Evolutionary conservation across 192 early-diverging fungal genomes (phyloP).

Genomic region (Jimgerdemannia lactiflua): DNA sequence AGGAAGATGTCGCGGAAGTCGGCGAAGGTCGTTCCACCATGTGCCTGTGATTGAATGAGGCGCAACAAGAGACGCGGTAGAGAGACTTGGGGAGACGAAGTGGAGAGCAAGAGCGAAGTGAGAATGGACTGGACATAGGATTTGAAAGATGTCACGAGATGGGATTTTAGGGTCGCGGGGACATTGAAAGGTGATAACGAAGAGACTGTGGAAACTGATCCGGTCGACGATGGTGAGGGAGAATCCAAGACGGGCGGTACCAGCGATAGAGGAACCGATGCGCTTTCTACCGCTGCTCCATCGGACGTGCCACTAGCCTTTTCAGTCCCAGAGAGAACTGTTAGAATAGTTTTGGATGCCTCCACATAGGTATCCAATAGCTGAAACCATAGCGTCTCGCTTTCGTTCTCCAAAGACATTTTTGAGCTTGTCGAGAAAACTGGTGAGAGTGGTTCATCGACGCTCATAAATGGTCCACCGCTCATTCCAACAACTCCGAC

Average conservation of each 20-base stretch:
- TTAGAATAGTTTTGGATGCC: slow-evolving; percentile 44
- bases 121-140: slow-evolving; percentile 56
- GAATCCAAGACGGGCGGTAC: slow-evolving; percentile 28
- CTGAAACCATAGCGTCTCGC: slow-evolving; percentile 53
- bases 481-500: not conserved
- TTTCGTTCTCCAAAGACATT: slow-evolving; percentile 32
- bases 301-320: not conserved
- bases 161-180: slow-evolving; percentile 23
- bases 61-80: slow-evolving; percentile 50
- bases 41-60: slow-evolving; percentile 48
- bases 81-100: slow-evolving; percentile 55
- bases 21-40: slow-evolving; percentile 45
- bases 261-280: slow-evolving; percentile 14
- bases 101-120: slow-evolving; percentile 51
- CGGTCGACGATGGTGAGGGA: slow-evolving; percentile 21
- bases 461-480: not conserved
- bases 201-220: not conserved
- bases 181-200: not conserved
- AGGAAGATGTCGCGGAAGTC: slow-evolving; percentile 59
- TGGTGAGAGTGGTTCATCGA: slow-evolving; percentile 4
- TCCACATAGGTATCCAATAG: slow-evolving; percentile 56
- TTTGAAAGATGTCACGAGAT: slow-evolving; percentile 50
- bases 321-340: not conserved
- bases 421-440: not conserved
- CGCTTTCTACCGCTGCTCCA: not conserved